Evolutionary conservation across 345 rosid species (phyloP).

Genomic region (Eucalyptus fibrosa): DNA sequence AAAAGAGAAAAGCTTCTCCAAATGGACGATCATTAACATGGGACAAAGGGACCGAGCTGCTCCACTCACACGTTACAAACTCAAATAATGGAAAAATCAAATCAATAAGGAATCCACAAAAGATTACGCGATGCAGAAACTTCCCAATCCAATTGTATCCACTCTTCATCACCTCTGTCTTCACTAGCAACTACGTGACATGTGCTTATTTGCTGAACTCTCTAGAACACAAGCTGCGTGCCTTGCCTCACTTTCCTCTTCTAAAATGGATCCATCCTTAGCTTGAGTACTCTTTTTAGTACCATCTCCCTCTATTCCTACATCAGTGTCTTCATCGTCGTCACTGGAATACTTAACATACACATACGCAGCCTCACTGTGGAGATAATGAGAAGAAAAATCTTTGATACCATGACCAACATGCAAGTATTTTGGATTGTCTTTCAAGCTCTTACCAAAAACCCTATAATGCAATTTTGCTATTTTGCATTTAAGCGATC

Average conservation of each 20-base stretch:
- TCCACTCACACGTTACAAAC: background rate
- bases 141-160: background rate
- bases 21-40: background rate
- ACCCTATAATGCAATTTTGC: background rate
- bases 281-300: background rate
- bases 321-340: background rate
- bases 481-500: background rate
- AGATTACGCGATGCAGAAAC: background rate
- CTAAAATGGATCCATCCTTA: background rate
- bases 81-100: background rate
- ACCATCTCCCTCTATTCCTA: background rate
- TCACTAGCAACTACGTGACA: background rate
- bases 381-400: background rate
- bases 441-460: background rate
- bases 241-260: background rate
- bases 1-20: background rate
- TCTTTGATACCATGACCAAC: background rate
- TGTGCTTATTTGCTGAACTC: background rate
- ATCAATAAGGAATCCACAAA: background rate
- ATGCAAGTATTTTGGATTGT: background rate
- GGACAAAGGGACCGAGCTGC: background rate
- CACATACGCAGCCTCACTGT: background rate
- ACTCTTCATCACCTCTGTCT: background rate
- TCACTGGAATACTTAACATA: background rate
- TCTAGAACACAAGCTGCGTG: background rate